phyloP scores from a whole-genome alignment of 2,329 filamentous ascomycete genomes.

The Truncatella angustata region DNA sequence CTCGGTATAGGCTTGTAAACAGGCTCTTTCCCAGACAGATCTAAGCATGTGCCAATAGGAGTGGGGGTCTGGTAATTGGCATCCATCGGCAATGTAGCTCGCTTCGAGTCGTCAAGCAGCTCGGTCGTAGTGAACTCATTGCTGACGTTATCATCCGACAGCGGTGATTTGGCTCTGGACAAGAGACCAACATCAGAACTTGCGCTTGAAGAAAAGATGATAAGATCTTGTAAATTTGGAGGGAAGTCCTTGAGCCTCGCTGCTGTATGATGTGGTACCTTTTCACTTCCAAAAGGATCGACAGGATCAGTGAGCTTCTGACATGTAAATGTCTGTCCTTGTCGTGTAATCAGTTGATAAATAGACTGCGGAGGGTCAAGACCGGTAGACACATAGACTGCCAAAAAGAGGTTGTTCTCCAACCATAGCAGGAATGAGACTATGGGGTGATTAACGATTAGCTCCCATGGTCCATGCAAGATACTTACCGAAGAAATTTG shows the following conservation, averaged over 20 bases:
- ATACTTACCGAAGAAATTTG: constrained; percentile 67
- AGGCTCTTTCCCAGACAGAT: constrained; percentile 79
- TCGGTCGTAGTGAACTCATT: constrained; percentile 73
- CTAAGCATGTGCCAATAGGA: constrained; percentile 75
- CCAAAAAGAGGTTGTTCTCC: constrained; percentile 80
- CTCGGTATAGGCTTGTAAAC: constrained; percentile 74
- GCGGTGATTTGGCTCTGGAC: constrained; percentile 66
- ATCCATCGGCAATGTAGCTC: constrained; percentile 73
- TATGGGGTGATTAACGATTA: too few species aligned
- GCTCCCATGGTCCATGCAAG: too few species aligned
- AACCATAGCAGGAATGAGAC: constrained; percentile 86
- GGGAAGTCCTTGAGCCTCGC: constrained; percentile 76
- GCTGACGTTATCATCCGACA: constrained; percentile 60
- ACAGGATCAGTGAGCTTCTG: constrained; percentile 75
- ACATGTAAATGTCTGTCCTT: constrained; percentile 64
- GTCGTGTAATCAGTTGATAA: constrained; percentile 78
- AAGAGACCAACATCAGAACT: constrained; percentile 77
- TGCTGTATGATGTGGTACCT: constrained; percentile 73
- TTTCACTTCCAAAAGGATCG: constrained; percentile 65
- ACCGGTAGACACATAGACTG: constrained; percentile 69
- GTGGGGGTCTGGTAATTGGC: constrained; percentile 68
- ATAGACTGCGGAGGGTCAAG: constrained; percentile 60
- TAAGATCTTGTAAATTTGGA: constrained; percentile 74
- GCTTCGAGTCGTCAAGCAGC: constrained; percentile 69
- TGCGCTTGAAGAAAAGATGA: constrained; percentile 80